Base-by-base conservation (phyloP, 176 grass and related monocot species). In the Eleusine coracana region DNA sequence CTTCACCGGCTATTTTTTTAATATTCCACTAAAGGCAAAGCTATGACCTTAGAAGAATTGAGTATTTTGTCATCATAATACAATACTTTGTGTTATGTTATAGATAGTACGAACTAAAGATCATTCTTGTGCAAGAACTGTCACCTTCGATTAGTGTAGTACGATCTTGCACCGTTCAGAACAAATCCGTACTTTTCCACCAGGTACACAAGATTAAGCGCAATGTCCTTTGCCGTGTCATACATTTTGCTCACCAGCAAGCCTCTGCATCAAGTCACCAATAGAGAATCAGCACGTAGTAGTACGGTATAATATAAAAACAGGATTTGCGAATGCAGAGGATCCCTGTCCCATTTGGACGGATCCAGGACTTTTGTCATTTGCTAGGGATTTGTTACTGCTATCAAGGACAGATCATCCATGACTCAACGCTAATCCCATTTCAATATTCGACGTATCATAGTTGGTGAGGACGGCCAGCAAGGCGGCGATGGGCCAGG, bases 111-210 rank as follows among this genome's bases (percentile, higher is more conserved):
- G 74, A 62, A 46, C 16, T 56, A 56, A 56, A 21, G 11, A 71
- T 31, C 21, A 65, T 0, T 28, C 0, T 68, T 20, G 2, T 1
- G 11, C 10, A 12, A 62, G 23, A 71, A 50, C 66, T 46, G 21
- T 90, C 48, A 99, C 96, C 93, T 99, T 84, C 96, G 83, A 76
- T 99, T 99, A 41, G 64, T 99, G 85, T 99, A 99, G 80, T 99
- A 99, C 0, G 87, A 86, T 83, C 93, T 92, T 14, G 93, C 96
- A 52, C 96, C 96, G 55, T 99, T 96, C 5, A 73, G 77, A 82
- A 96, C 96, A 79, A 86, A 90, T 21, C 93, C 96, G 70, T 96
- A 96, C 38, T 78, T 80, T 76, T 96, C 93, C 74, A 93, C 66
- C 59, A 99, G 49, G 74, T 89, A 92, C 25, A 99, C 75, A 54